Conservation (phyloP, 2,329 filamentous ascomycete species). For the Penicillium paneum region DNA sequence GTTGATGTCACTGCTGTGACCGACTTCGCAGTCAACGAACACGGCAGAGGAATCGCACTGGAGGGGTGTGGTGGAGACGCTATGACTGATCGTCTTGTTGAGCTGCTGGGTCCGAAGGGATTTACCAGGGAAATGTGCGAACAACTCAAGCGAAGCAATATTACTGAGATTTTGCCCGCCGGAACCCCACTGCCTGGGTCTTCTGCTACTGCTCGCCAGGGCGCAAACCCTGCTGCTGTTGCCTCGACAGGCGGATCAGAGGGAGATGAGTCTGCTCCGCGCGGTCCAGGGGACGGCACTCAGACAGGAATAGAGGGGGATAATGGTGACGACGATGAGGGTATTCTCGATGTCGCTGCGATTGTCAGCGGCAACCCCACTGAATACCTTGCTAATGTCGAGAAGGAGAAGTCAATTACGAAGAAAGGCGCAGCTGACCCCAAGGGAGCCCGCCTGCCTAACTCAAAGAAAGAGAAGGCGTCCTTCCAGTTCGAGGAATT, state of each 20-base stretch:
- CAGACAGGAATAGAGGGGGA: constrained; percentile 53
- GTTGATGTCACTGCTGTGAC: constrained; percentile 88
- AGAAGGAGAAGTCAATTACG: constrained; percentile 57
- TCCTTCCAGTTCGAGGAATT: constrained; percentile 62
- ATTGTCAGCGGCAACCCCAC: constrained; percentile 64
- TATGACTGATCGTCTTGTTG: constrained; percentile 71
- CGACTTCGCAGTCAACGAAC: constrained; percentile 73
- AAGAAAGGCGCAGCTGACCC: constrained; percentile 52
- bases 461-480: constrained; percentile 57
- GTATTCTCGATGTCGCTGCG: constrained; percentile 62
- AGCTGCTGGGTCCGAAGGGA: constrained; percentile 59
- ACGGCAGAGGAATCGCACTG: constrained; percentile 60
- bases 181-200: constrained; percentile 54
- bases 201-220: constrained; percentile 41
- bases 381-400: constrained; percentile 61
- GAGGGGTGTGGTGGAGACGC: constrained; percentile 77
- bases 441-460: constrained; percentile 54
- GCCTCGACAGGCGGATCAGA: constrained; percentile 54
- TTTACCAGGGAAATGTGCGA: constrained; percentile 63
- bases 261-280: constrained; percentile 43
- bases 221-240: constrained; percentile 54
- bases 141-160: constrained; percentile 61
- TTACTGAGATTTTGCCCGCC: constrained; percentile 59
- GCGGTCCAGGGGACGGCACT: constrained; percentile 54
- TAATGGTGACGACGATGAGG: constrained; percentile 56